Evolutionary conservation across 73 alveolate genomes (phyloP).

Genomic region (Tetrahymena thermophila): DNA sequence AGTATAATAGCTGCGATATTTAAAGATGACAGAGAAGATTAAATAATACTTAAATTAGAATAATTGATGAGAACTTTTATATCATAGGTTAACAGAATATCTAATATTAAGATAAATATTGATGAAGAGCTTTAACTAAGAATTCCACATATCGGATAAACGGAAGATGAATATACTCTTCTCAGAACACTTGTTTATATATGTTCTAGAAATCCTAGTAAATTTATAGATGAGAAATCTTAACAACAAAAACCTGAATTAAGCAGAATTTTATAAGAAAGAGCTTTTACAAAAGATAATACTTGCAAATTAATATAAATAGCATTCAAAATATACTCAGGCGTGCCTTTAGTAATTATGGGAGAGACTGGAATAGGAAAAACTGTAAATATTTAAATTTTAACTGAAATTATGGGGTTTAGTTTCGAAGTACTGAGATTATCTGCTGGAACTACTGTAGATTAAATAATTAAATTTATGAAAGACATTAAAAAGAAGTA

Average conservation of each 20-base stretch:
- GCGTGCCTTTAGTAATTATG: constrained; percentile 58
- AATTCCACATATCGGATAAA: background rate
- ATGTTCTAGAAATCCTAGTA: background rate
- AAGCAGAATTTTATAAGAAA: background rate
- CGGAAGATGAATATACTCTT: background rate
- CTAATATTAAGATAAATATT: background rate
- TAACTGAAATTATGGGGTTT: constrained; percentile 48
- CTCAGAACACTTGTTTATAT: background rate
- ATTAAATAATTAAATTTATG: constrained; percentile 41
- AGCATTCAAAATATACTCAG: constrained; percentile 46
- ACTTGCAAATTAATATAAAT: constrained; percentile 35
- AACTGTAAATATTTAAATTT: constrained; percentile 51
- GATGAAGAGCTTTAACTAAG: background rate
- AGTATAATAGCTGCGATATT: background rate
- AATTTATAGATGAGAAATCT: background rate
- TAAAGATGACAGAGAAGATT: background rate
- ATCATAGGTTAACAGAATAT: background rate
- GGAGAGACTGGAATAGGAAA: constrained; percentile 82
- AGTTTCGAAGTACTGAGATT: constrained; percentile 39
- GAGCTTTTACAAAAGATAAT: constrained; percentile 30
- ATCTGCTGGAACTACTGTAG: constrained; percentile 55
- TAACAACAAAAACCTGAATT: background rate
- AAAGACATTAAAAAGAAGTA: constrained; percentile 23
- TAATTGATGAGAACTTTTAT: background rate
- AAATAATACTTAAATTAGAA: background rate